Percentiles rank a stretch among this genome's conserved stretches.
Evolutionary conservation across 306 rosid genomes (phyloP).

Genomic region (Benincasa hispida): DNA sequence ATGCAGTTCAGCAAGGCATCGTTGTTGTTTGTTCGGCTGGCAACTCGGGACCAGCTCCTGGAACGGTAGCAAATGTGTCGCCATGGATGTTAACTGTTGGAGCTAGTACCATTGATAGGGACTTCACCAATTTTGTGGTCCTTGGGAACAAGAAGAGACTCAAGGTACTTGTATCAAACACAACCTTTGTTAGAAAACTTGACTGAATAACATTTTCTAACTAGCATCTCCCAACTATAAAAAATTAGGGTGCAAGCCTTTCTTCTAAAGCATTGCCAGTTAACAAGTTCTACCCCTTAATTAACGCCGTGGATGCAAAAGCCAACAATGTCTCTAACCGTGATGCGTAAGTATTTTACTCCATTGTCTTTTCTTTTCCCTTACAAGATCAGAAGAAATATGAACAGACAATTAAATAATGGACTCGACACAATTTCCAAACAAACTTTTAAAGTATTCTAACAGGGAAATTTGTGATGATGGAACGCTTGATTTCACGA

Average conservation of each 20-base stretch:
- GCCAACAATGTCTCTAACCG: not conserved
- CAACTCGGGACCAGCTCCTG: slow-evolving; percentile 48
- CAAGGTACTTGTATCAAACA: not conserved
- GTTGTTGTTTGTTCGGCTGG: slow-evolving; percentile 77
- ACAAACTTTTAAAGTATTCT: not conserved
- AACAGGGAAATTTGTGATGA: slow-evolving; percentile 23
- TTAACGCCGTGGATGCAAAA: not conserved
- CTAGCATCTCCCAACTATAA: not conserved
- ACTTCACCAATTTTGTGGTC: slow-evolving; percentile 38
- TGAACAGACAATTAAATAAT: not conserved
- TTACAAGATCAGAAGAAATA: not conserved
- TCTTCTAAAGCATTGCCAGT: not conserved
- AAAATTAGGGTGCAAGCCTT: not conserved
- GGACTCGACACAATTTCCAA: not conserved
- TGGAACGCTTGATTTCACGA: slow-evolving; percentile 30
- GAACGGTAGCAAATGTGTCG: slow-evolving; percentile 43
- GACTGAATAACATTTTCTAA: not conserved
- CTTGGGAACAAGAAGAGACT: slow-evolving; percentile 24
- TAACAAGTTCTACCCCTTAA: not conserved
- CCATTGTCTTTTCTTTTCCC: not conserved
- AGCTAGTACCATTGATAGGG: slow-evolving; percentile 58
- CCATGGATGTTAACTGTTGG: slow-evolving; percentile 85
- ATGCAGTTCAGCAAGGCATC: slow-evolving; percentile 46
- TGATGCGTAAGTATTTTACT: not conserved
- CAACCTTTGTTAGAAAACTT: not conserved